These are phyloP conservation scores for Vanderwaltozyma verrucispora DNA, from an alignment of 805 yeast genomes.

Conservation along the genomic window DNA sequence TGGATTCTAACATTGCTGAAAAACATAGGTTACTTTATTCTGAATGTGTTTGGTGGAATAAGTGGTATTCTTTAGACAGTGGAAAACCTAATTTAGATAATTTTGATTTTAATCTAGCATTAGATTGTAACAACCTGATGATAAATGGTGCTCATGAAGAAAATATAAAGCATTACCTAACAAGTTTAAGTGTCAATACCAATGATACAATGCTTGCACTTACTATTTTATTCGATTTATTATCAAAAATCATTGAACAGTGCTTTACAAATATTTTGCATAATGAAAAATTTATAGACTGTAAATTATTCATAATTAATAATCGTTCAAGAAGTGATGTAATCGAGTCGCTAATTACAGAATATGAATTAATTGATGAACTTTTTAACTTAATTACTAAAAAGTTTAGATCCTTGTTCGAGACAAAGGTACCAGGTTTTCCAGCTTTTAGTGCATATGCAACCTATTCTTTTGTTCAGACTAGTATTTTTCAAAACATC, in stretches of 20 bases:
- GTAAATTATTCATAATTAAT: slow-evolving; percentile 3
- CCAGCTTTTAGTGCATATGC: too few relatives aligned
- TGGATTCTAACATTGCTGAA: slow-evolving; percentile 18
- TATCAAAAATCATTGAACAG: slow-evolving; percentile 3
- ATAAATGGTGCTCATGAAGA: slow-evolving; percentile 6
- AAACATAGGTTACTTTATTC: slow-evolving; percentile 14
- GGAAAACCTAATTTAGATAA: slow-evolving; percentile 8
- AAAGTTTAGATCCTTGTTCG: too few relatives aligned
- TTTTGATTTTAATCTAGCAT: slow-evolving; percentile 3
- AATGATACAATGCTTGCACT: background rate
- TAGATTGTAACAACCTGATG: slow-evolving; percentile 4
- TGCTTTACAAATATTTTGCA: slow-evolving; percentile 3
- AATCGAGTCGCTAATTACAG: background rate
- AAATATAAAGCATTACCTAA: slow-evolving; percentile 6
- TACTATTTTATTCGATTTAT: slow-evolving; percentile 1
- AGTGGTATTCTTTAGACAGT: slow-evolving; percentile 5
- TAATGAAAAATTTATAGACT: slow-evolving; percentile 6
- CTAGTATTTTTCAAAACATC: background rate
- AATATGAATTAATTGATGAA: too few relatives aligned
- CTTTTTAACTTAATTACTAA: too few relatives aligned
- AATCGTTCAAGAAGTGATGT: background rate
- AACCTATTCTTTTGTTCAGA: background rate
- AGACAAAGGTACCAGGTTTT: too few relatives aligned
- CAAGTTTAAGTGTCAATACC: slow-evolving; percentile 1
- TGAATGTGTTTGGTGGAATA: slow-evolving; percentile 14